Evolutionary conservation across 2,329 filamentous ascomycete genomes (phyloP), one percentile per base, ranked within the genome.

Genomic region (Fusarium luffae): DNA sequence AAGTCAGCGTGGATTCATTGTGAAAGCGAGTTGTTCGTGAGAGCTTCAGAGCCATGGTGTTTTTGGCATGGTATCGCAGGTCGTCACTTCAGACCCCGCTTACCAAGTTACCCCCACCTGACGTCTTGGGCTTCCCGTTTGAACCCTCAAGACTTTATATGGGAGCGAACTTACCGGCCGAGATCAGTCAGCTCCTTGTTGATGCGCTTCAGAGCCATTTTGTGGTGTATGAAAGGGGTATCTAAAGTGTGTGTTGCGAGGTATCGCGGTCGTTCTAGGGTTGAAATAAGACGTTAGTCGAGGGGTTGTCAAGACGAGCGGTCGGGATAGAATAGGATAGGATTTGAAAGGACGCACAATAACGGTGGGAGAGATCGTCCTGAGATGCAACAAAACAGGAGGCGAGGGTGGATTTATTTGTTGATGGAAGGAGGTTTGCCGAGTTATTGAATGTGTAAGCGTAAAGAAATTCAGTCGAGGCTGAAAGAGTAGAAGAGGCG

Each of bases 171-270:
- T 79, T 91, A 95, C 93, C 93, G 92, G 85, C 93, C 93, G 83
- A 96, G 88, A 82, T 96, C 93, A 83, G 92, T 91, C 81, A 96
- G 89, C 85, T 96, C 93, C 90, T 94, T 96, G 89, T 95, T 95
- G 84, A 96, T 96, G 84, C 93, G 90, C 91, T 96, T 96, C 78
- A 96, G 89, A 83, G 93, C 93, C 93, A 96, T 96, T 79, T 78
- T 81, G 80, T 79, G 75, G 73, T 72, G 68, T 75, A 69, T 70
- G 42, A 55, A 63, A 25, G 59, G 74, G 77, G 75, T 76, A 75
- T 76, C 71, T 74, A 70, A 51, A 27, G 51, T 40, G 49, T 65
- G 66, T 71, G 63, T 62, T 70, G 75, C 72, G 71, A 72, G 71
- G 54, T 64, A 63, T 73, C 74, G 77, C 73, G 56, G 48, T 67